Evolutionary conservation across 2,329 filamentous ascomycete genomes (phyloP), one percentile per base, ranked within the genome.

Genomic region (Raffaelea deltoideospora): DNA sequence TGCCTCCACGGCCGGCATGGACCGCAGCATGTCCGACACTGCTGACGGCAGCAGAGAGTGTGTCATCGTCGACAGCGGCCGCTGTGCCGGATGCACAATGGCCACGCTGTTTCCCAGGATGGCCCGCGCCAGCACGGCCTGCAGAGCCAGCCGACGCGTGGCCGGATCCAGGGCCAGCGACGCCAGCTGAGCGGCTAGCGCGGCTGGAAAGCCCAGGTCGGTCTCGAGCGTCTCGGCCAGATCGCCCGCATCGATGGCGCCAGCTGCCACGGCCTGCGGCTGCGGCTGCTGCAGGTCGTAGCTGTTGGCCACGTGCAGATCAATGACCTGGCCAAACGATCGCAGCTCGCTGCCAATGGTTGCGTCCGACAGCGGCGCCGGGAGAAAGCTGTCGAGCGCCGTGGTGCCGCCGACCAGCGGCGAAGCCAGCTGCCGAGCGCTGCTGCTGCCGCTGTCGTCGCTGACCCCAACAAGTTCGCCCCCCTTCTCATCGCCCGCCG

Each of bases 221-320:
- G n/a, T n/a, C 5, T 15, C n/a, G 18, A 33, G 31, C 8, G 18
- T 5, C 6, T 4, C 9, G 5, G 31, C 9, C 7, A 33, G 20
- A 8, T 8, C n/a, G 5, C 11, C 18, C 19, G 21, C n/a, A 18
- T 33, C 20, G 31, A 13, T n/a, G 6, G 14, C n/a, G 18, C 9
- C 20, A 4, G 55, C 39, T 1, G 48, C 47, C 0, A 50, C 40
- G 0, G 43, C n/a, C n/a, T n/a, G n/a, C n/a, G n/a, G n/a, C n/a
- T n/a, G n/a, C n/a, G n/a, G n/a, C n/a, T n/a, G 32, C 23, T 26
- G 23, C 23, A 26, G 8, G 37, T 59, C 56, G 34, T 63, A 64
- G 34, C 61, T 45, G 35, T 48, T 53, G 37, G 61, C 52, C 28
- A 60, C 54, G 40, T 65, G 61, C 27, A 57, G 51, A 21, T 54